phyloP scores from a whole-genome alignment of 768 basidiomycete species.

The Panaeolus cyanescens region DNA sequence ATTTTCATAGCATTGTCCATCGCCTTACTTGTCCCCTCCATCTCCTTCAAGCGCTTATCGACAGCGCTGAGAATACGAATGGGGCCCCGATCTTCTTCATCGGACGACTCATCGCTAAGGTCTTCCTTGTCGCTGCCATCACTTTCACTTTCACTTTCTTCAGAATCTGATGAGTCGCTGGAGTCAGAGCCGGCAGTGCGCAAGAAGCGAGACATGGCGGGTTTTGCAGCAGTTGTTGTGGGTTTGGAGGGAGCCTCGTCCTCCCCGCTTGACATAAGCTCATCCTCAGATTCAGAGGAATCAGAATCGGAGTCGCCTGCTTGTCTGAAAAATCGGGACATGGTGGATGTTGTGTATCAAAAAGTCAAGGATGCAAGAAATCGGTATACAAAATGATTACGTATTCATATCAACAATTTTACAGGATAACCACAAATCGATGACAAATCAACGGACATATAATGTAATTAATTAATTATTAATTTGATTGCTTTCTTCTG shows the following conservation, averaged over 20 bases:
- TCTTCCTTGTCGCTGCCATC: slow-evolving; percentile 40
- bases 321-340: slow-evolving; percentile 91
- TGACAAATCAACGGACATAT: neutral
- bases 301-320: slow-evolving; percentile 82
- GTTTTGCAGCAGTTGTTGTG: slow-evolving; percentile 47
- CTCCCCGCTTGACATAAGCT: slow-evolving; percentile 75
- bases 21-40: slow-evolving; percentile 86
- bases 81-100: slow-evolving; percentile 71
- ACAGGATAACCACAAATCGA: neutral
- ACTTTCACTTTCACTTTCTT: slow-evolving; percentile 29
- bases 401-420: neutral
- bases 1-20: slow-evolving; percentile 97
- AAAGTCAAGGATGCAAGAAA: neutral
- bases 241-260: slow-evolving; percentile 60
- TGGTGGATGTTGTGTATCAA: slow-evolving; percentile 29
- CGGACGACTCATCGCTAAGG: slow-evolving; percentile 50
- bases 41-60: slow-evolving; percentile 91
- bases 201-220: slow-evolving; percentile 79
- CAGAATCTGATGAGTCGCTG: slow-evolving; percentile 58
- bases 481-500: neutral
- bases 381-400: slow-evolving; percentile 1
- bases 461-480: slow-evolving; percentile 1
- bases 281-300: slow-evolving; percentile 73
- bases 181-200: slow-evolving; percentile 63
- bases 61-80: slow-evolving; percentile 85